These are phyloP conservation scores for Calendula officinalis DNA, from an alignment of 129 eudicot genomes.

Conservation along the genomic window DNA sequence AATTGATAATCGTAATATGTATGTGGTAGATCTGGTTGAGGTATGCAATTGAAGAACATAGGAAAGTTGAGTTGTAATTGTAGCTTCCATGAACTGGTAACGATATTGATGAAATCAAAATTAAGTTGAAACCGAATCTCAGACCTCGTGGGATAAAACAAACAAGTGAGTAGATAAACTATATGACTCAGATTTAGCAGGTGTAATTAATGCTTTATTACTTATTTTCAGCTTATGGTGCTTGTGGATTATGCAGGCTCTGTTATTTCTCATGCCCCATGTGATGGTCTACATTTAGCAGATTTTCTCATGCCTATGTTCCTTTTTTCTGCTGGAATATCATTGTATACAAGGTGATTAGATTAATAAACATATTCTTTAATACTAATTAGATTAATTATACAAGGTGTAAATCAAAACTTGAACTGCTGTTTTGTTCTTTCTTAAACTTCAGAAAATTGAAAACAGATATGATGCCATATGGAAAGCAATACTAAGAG, in stretches of 20 bases:
- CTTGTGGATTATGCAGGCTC: slow-evolving; percentile 79
- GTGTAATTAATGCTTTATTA: slow-evolving; percentile 12
- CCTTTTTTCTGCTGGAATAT: slow-evolving; percentile 73
- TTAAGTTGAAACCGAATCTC: too few species aligned
- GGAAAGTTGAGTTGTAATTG: too few species aligned
- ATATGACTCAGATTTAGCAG: neutral
- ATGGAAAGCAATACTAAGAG: slow-evolving; percentile 52
- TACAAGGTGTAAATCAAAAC: slow-evolving; percentile 3
- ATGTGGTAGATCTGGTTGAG: too few species aligned
- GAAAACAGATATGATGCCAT: slow-evolving; percentile 55
- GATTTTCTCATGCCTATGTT: slow-evolving; percentile 87
- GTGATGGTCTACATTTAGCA: slow-evolving; percentile 76
- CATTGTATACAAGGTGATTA: slow-evolving; percentile 67
- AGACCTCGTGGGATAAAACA: too few species aligned
- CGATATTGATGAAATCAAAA: too few species aligned
- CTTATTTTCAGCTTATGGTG: slow-evolving; percentile 64
- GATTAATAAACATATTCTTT: slow-evolving; percentile 15
- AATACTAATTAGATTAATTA: neutral
- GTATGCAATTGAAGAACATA: too few species aligned
- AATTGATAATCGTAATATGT: too few species aligned
- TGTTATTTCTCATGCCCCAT: slow-evolving; percentile 65
- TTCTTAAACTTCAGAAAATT: slow-evolving; percentile 50
- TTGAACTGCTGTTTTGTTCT: too few species aligned
- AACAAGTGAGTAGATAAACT: neutral
- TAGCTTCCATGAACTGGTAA: too few species aligned